Evolutionary conservation across 2,329 filamentous ascomycete species (phyloP).

Genomic region (Pseudofabraea citricarpa): DNA sequence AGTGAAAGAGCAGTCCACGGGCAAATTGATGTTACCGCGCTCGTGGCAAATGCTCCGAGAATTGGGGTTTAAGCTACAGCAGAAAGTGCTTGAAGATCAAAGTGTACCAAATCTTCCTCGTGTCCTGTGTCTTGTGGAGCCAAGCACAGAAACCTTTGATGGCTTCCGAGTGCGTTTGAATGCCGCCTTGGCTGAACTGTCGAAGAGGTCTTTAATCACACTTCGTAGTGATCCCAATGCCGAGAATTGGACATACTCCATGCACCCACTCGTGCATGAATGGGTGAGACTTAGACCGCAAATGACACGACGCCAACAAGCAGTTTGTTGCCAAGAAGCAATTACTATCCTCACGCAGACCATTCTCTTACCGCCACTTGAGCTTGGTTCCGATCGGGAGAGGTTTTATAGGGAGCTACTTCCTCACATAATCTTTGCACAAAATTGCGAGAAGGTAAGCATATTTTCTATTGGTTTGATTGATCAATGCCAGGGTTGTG

Average conservation of each 20-base stretch:
- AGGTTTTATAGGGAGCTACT: conserved; percentile 17
- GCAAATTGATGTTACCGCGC: conserved; percentile 1
- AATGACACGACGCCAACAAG: conserved; percentile 21
- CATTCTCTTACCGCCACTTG: conserved; percentile 23
- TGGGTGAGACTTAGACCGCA: conserved; percentile 27
- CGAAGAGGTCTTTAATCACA: conserved; percentile 20
- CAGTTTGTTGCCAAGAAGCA: conserved; percentile 26
- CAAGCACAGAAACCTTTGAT: conserved; percentile 4
- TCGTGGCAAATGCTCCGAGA: neutral
- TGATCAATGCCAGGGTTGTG: too few species aligned
- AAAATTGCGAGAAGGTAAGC: conserved; percentile 9
- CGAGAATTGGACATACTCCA: conserved; percentile 24
- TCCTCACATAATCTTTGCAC: conserved; percentile 24
- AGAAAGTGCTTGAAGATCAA: neutral
- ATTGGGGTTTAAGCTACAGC: neutral
- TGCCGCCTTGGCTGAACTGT: conserved; percentile 17
- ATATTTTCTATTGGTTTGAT: too few species aligned
- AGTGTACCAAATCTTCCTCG: conserved; percentile 11
- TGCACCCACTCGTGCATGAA: conserved; percentile 28
- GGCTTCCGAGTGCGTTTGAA: conserved; percentile 13
- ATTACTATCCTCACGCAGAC: conserved; percentile 17
- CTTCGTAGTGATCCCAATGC: conserved; percentile 15
- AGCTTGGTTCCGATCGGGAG: conserved; percentile 12
- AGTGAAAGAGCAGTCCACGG: conserved; percentile 9
- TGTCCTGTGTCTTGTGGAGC: conserved; percentile 11